phyloP scores from a whole-genome alignment of 768 basidiomycete genomes.

The Termitomyces sp. region DNA sequence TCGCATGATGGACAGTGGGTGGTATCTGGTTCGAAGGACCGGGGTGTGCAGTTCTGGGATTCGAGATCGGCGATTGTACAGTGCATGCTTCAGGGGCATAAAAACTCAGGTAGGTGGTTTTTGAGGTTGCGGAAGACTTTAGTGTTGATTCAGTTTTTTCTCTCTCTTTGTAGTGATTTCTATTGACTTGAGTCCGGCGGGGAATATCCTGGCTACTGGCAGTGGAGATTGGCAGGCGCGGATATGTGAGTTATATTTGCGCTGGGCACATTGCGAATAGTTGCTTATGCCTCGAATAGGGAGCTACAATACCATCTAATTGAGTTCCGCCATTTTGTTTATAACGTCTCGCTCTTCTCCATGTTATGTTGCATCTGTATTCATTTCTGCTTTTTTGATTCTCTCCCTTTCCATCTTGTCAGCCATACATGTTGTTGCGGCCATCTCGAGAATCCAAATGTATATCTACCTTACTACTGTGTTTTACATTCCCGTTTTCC shows the following conservation, averaged over 20 bases:
- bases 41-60: slow-evolving; percentile 95
- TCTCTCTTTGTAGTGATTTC: slow-evolving; percentile 37
- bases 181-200: slow-evolving; percentile 45
- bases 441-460: slow-evolving; percentile 1
- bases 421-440: slow-evolving; percentile 1
- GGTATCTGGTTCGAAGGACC: slow-evolving; percentile 92
- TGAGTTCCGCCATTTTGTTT: neutral
- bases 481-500: neutral
- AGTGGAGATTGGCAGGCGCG: slow-evolving; percentile 54
- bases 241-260: slow-evolving; percentile 40
- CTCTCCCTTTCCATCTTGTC: slow-evolving; percentile 3
- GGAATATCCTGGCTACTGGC: slow-evolving; percentile 47
- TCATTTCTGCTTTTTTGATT: neutral
- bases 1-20: slow-evolving; percentile 93
- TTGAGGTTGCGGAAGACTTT: neutral
- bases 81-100: slow-evolving; percentile 84
- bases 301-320: slow-evolving; percentile 18
- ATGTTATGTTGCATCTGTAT: slow-evolving; percentile 5
- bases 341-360: slow-evolving; percentile 2
- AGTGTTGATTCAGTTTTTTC: neutral
- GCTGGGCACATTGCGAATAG: neutral
- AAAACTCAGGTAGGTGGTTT: slow-evolving; percentile 45
- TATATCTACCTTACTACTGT: neutral
- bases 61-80: slow-evolving; percentile 74
- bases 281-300: slow-evolving; percentile 9